These are phyloP conservation scores for Colletotrichum magnum DNA, from an alignment of 2,329 filamentous ascomycete genomes.

Conservation along the genomic window DNA sequence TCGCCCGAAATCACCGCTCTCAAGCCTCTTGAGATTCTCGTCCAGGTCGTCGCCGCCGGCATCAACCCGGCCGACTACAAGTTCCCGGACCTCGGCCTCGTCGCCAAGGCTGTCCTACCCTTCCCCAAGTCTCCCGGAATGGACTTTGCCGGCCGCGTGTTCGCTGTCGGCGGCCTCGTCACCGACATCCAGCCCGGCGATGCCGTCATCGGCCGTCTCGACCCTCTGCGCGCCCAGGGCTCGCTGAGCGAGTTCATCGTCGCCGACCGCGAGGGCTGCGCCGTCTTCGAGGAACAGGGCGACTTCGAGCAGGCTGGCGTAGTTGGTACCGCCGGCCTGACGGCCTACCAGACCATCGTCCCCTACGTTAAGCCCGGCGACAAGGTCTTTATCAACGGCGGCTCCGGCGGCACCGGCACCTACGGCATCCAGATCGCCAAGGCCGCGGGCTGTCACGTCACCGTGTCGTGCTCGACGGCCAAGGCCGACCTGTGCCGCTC, in stretches of 20 bases:
- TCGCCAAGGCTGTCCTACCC: constrained; percentile 51
- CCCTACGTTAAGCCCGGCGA: constrained; percentile 64
- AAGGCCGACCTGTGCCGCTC: constrained; percentile 71
- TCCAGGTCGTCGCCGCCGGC: constrained; percentile 58
- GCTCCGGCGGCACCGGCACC: constrained; percentile 73
- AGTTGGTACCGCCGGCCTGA: constrained; percentile 60
- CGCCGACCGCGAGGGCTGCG: constrained; percentile 50
- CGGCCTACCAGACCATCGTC: constrained; percentile 64
- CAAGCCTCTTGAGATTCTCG: constrained; percentile 53
- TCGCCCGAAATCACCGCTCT: constrained; percentile 46
- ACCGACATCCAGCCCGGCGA: constrained; percentile 56
- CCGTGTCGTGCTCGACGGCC: constrained; percentile 69
- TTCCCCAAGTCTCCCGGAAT: constrained; percentile 61
- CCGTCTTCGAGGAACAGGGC: constrained; percentile 53
- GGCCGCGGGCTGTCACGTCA: constrained; percentile 71
- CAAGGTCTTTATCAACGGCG: constrained; percentile 76
- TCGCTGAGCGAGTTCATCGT: constrained; percentile 60
- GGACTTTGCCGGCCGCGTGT: constrained; percentile 67
- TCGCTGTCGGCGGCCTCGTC: constrained; percentile 44
- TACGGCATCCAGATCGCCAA: constrained; percentile 77
- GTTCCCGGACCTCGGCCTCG: constrained; percentile 55
- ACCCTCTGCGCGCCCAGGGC: constrained; percentile 52
- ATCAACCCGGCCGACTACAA: constrained; percentile 68
- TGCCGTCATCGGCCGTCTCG: constrained; percentile 58
- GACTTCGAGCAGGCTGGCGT: constrained; percentile 58